Evolutionary conservation across 2,329 filamentous ascomycete species (phyloP).

Genomic region (Colletotrichum sp.): DNA sequence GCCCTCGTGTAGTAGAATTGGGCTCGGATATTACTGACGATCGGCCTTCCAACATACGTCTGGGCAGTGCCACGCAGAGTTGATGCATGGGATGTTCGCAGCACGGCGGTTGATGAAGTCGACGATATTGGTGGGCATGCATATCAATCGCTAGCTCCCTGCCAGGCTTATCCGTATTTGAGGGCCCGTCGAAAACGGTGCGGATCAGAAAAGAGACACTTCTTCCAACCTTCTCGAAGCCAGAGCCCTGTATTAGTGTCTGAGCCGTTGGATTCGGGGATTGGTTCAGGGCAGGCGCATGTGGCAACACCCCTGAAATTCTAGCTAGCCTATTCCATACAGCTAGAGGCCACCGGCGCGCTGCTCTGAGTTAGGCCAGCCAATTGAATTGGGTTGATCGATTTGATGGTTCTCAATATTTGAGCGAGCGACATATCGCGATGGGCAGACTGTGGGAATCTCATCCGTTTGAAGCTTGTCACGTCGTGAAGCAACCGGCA

Average conservation of each 20-base stretch:
- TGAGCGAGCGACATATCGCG: background rate
- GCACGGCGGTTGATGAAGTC: background rate
- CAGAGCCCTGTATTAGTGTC: background rate
- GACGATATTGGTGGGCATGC: background rate
- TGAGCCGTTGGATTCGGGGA: slow-evolving; percentile 11
- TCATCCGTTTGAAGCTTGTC: background rate
- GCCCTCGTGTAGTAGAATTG: background rate
- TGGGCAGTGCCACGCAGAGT: background rate
- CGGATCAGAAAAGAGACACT: background rate
- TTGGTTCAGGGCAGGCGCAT: slow-evolving; percentile 5
- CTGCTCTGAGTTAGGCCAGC: background rate
- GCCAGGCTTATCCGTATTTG: background rate
- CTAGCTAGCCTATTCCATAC: background rate
- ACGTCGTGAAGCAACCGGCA: background rate
- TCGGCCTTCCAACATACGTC: background rate
- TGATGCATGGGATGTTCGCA: background rate
- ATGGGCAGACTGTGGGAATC: background rate
- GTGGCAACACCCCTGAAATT: background rate
- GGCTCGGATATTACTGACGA: background rate
- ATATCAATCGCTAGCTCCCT: background rate
- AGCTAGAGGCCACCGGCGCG: background rate
- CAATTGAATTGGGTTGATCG: background rate
- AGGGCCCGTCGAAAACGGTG: background rate
- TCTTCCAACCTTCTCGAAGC: slow-evolving; percentile 20
- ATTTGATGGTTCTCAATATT: background rate